Base-by-base conservation (phyloP, 2,329 filamentous ascomycete species). In the Pseudophaeomoniella oleicola region DNA sequence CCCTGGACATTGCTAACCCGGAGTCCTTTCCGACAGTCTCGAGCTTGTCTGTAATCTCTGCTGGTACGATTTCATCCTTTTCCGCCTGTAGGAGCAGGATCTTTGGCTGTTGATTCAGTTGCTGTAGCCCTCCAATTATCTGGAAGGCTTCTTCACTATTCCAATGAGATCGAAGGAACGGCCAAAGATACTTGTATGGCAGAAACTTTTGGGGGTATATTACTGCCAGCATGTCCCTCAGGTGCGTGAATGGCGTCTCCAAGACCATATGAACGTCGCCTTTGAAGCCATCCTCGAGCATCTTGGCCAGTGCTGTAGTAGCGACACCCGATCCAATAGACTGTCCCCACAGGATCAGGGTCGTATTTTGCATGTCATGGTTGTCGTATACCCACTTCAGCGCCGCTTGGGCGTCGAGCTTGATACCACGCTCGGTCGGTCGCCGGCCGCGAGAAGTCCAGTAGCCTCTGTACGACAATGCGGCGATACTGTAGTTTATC, bases 181-280 rank as follows among this genome's bases (percentile, higher is more conserved):
- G 78, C 64, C 75, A 74, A 0, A 88, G 63, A 50, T 87, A 75
- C 33, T 71, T 70, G 52, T 88, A 88, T 0, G 82, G 82, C 4
- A 87, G 60, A 80, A 81, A 87, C 46, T 72, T 81, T 46, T 86
- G 79, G 1, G 81, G 81, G 49, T 87, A 88, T 2, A 88, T 55
- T 1, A 72, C 74, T 30, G 71, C 59, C 4, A 88, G 62, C 79
- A 88, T 85, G 13, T 69, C 71, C 39, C 70, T 66, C 38, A 83
- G 70, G 31, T 74, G 81, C 1, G 77, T 70, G 43, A 86, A 86
- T 0, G 82, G 81, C 0, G 82, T 86, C 51, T 88, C 82, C 2
- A 88, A 64, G 9, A 88, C 63, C 35, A 88, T 42, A 1, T 31
- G 34, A 44, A 44, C 14, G 41, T 38, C 3, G 40, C 27, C 30